Conservation (phyloP, 306 rosid species). For the Medicago ruthenica region DNA sequence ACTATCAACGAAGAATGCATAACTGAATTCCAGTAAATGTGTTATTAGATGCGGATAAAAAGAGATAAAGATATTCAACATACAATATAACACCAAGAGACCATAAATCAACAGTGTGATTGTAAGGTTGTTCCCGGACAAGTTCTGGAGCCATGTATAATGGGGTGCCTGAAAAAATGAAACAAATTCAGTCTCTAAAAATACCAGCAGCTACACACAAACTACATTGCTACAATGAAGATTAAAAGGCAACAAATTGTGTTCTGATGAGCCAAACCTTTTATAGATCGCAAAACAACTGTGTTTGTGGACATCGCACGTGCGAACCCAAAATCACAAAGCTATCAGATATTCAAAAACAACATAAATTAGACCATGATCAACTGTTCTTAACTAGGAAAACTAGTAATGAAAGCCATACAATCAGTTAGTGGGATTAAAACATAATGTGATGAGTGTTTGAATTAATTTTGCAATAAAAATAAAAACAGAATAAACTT, state of each 20-base stretch:
- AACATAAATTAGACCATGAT: constrained; percentile 25
- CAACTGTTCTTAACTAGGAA: constrained; percentile 12
- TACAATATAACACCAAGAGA: constrained; percentile 98
- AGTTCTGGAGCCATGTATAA: constrained; percentile 99
- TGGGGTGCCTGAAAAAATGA: constrained; percentile 78
- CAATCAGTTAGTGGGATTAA: constrained; percentile 1
- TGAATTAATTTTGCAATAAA: neutral
- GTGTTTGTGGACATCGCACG: constrained; percentile 99
- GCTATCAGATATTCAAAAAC: constrained; percentile 57
- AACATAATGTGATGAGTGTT: neutral
- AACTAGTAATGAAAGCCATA: constrained; percentile 25
- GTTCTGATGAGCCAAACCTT: constrained; percentile 65
- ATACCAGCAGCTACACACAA: constrained; percentile 28
- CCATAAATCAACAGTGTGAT: constrained; percentile 97
- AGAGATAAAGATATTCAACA: constrained; percentile 41
- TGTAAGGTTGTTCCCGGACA: constrained; percentile 96
- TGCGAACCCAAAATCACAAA: constrained; percentile 99
- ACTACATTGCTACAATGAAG: constrained; percentile 17
- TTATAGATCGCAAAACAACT: constrained; percentile 93
- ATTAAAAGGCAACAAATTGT: constrained; percentile 21
- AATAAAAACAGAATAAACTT: neutral
- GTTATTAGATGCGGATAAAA: constrained; percentile 35
- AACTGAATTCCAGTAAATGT: constrained; percentile 37
- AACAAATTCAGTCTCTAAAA: constrained; percentile 17
- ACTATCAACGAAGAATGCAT: constrained; percentile 26